Evolutionary conservation across 2,329 filamentous ascomycete species (phyloP).

Genomic region (Xylaria sp.): DNA sequence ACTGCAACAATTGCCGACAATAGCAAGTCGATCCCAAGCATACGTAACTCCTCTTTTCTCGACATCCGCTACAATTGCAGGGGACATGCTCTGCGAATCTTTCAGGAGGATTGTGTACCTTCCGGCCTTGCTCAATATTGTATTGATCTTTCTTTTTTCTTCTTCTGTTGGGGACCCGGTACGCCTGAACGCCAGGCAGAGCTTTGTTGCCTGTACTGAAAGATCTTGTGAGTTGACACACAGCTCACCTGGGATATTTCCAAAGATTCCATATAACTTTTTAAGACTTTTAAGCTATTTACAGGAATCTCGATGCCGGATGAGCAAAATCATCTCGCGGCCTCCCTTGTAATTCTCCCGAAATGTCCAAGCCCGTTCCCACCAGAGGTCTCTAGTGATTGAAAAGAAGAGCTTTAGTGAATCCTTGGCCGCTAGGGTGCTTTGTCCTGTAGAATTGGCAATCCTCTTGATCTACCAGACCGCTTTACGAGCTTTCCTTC

Average conservation of each 20-base stretch:
- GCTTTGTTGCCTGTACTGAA: background rate
- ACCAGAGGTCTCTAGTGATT: background rate
- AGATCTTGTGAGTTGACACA: background rate
- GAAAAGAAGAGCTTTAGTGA: conserved; percentile 30
- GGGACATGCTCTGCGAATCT: background rate
- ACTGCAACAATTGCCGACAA: conserved; percentile 28
- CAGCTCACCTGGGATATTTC: conserved; percentile 6
- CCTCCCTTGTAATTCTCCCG: conserved; percentile 52
- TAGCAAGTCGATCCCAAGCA: conserved; percentile 27
- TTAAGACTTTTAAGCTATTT: background rate
- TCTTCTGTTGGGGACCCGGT: background rate
- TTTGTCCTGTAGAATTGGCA: background rate
- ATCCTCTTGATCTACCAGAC: background rate
- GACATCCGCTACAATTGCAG: background rate
- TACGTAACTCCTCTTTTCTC: background rate
- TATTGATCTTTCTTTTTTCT: background rate
- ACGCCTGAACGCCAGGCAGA: background rate
- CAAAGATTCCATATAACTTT: background rate
- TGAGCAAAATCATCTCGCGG: conserved; percentile 46
- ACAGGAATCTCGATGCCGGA: conserved; percentile 38
- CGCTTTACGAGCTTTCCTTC: background rate
- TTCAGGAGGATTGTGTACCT: background rate
- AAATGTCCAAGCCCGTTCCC: conserved; percentile 48
- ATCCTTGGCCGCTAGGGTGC: conserved; percentile 43
- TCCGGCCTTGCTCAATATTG: background rate